These are phyloP conservation scores for Radiomyces spectabilis DNA, from an alignment of 192 early-diverging fungal species.

Conservation along the genomic window DNA sequence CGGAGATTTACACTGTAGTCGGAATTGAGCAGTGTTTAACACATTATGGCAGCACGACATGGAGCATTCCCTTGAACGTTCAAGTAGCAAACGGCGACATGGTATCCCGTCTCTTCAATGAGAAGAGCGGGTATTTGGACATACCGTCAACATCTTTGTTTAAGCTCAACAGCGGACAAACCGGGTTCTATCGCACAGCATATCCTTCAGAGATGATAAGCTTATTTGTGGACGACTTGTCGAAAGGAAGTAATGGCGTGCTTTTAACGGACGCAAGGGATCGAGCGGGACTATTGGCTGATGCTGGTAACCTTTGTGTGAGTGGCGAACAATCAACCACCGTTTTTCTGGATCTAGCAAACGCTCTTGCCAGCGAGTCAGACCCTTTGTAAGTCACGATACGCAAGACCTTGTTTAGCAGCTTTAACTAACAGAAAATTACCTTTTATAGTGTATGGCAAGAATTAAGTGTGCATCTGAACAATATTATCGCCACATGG, in stretches of 20 bases:
- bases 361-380: slow-evolving; percentile 61
- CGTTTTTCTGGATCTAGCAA: slow-evolving; percentile 62
- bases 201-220: slow-evolving; percentile 46
- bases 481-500: slow-evolving; percentile 49
- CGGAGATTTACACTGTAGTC: too few species aligned
- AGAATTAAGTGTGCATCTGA: slow-evolving; percentile 46
- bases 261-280: slow-evolving; percentile 57
- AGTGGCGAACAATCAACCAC: slow-evolving; percentile 72
- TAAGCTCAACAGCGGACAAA: slow-evolving; percentile 78
- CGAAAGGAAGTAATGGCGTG: slow-evolving; percentile 26
- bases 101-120: slow-evolving; percentile 12
- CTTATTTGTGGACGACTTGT: slow-evolving; percentile 41
- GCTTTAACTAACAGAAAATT: too few species aligned
- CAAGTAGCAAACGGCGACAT: slow-evolving; percentile 18
- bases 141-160: slow-evolving; percentile 34
- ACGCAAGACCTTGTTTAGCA: too few species aligned
- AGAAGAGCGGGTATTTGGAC: slow-evolving; percentile 28
- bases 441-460: slow-evolving; percentile 49
- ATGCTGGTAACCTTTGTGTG: slow-evolving; percentile 64
- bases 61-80: slow-evolving; percentile 80
- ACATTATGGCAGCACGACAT: slow-evolving; percentile 45
- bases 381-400: slow-evolving; percentile 67
- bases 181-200: slow-evolving; percentile 81
- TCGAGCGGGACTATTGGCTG: slow-evolving; percentile 74
- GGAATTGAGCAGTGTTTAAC: too few species aligned